Conservation (phyloP, 2,329 filamentous ascomycete genomes). For the Leptographium flavum region DNA sequence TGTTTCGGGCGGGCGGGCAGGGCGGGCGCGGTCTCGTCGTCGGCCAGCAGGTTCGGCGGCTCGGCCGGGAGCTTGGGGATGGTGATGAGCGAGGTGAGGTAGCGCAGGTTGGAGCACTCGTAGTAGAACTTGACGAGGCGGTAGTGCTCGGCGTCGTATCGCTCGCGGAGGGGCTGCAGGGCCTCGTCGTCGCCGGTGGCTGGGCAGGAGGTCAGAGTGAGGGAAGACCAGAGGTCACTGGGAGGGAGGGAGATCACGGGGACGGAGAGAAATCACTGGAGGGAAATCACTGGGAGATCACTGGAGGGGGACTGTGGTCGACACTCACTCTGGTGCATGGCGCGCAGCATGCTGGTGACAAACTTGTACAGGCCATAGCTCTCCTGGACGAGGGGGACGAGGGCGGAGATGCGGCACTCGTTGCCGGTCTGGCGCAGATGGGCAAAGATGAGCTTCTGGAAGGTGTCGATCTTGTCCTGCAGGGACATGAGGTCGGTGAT, state of each 20-base stretch:
- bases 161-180: constrained; percentile 68
- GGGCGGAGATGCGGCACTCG: constrained; percentile 86
- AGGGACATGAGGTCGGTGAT: constrained; percentile 93
- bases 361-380: constrained; percentile 99
- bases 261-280: no score
- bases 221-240: constrained; percentile 2
- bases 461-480: constrained; percentile 95
- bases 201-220: constrained; percentile 17
- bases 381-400: constrained; percentile 89
- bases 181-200: constrained; percentile 89
- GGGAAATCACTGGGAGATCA: no score
- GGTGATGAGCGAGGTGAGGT: constrained; percentile 89
- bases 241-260: no score
- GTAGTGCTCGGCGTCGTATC: constrained; percentile 94
- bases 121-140: constrained; percentile 97
- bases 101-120: constrained; percentile 94
- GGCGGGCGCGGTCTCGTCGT: constrained; percentile 72
- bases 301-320: no score
- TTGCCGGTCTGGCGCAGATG: constrained; percentile 87
- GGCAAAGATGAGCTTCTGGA: constrained; percentile 96
- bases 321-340: constrained; percentile 88
- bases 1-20: constrained; percentile 68
- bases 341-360: constrained; percentile 95
- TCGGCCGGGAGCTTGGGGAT: constrained; percentile 93
- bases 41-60: constrained; percentile 73